A percentile compares a stretch with the other conserved stretches of the same genome.
Conservation (phyloP, 176 grass and related monocot genomes). For the Pontederia crassipes region DNA sequence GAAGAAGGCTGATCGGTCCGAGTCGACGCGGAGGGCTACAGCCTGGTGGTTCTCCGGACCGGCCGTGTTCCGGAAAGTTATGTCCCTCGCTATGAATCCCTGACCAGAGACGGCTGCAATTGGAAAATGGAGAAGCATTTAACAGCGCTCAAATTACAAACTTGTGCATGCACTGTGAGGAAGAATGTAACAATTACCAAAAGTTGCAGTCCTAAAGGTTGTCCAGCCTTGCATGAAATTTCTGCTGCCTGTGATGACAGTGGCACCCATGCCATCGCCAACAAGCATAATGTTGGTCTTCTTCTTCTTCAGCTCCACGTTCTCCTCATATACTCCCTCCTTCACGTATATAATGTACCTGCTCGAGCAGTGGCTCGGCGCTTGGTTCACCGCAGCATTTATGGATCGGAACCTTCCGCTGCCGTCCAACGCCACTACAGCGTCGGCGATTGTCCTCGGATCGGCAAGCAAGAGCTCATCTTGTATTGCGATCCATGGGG, state of each 20-base stretch:
- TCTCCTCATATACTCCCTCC: slow-evolving; percentile 72
- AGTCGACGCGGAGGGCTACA: slow-evolving; percentile 73
- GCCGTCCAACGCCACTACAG: slow-evolving; percentile 75
- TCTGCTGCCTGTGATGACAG: slow-evolving; percentile 75
- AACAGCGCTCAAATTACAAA: neutral
- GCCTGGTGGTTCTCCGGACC: slow-evolving; percentile 50
- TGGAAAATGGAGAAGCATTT: too few species aligned
- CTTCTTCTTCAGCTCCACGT: slow-evolving; percentile 80
- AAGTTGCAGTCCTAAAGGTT: slow-evolving; percentile 34
- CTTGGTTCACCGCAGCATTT: slow-evolving; percentile 52
- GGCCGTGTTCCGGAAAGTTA: slow-evolving; percentile 71
- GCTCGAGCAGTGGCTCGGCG: slow-evolving; percentile 38
- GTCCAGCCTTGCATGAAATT: slow-evolving; percentile 67
- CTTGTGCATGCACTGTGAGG: too few species aligned
- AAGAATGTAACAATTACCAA: too few species aligned
- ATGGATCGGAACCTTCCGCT: slow-evolving; percentile 65
- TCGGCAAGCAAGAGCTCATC: slow-evolving; percentile 7
- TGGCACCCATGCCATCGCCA: slow-evolving; percentile 69
- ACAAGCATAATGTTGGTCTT: slow-evolving; percentile 68
- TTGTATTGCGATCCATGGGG: slow-evolving; percentile 49
- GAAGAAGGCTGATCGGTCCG: slow-evolving; percentile 78
- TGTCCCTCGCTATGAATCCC: slow-evolving; percentile 63
- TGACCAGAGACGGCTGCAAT: slow-evolving; percentile 45
- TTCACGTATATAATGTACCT: slow-evolving; percentile 88
- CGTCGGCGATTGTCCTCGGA: slow-evolving; percentile 35